Evolutionary conservation across 1,284 basidiomycete species (phyloP).

Genomic region (Sphaerobolus stellatus): DNA sequence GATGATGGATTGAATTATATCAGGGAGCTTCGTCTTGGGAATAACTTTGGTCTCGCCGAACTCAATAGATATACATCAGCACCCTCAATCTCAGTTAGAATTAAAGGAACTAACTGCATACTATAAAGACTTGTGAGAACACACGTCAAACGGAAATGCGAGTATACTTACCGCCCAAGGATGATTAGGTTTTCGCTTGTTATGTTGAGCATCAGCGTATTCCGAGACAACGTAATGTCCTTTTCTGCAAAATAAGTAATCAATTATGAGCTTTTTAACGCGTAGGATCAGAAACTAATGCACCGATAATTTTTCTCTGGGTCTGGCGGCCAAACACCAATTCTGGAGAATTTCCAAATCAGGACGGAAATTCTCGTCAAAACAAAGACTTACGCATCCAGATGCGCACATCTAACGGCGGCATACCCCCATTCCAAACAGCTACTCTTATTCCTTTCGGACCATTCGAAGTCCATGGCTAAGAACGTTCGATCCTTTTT

Average conservation of each 20-base stretch:
- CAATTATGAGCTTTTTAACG: not conserved
- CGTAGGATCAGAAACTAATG: slow-evolving; percentile 16
- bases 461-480: slow-evolving; percentile 75
- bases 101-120: slow-evolving; percentile 54
- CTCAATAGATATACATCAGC: slow-evolving; percentile 36
- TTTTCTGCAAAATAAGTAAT: slow-evolving; percentile 45
- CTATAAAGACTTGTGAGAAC: slow-evolving; percentile 36
- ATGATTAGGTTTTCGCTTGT: slow-evolving; percentile 58
- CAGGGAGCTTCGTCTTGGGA: slow-evolving; percentile 64
- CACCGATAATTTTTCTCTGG: slow-evolving; percentile 80
- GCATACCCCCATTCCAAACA: slow-evolving; percentile 81
- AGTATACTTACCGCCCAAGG: slow-evolving; percentile 65
- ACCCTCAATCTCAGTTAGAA: slow-evolving; percentile 16
- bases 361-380: not conserved
- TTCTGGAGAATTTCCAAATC: slow-evolving; percentile 42
- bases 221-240: slow-evolving; percentile 80
- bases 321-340: slow-evolving; percentile 75
- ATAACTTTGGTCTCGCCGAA: slow-evolving; percentile 79
- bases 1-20: slow-evolving; percentile 73
- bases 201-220: slow-evolving; percentile 68
- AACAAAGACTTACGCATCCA: slow-evolving; percentile 60
- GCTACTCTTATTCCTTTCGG: slow-evolving; percentile 68
- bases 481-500: slow-evolving; percentile 71
- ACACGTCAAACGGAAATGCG: slow-evolving; percentile 13
- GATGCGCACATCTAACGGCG: slow-evolving; percentile 69